A percentile compares a stretch with the other conserved stretches of the same genome.
Evolutionary conservation across 1,139 yeast species (phyloP).

Genomic region (Debaryomycetaceae sp.): DNA sequence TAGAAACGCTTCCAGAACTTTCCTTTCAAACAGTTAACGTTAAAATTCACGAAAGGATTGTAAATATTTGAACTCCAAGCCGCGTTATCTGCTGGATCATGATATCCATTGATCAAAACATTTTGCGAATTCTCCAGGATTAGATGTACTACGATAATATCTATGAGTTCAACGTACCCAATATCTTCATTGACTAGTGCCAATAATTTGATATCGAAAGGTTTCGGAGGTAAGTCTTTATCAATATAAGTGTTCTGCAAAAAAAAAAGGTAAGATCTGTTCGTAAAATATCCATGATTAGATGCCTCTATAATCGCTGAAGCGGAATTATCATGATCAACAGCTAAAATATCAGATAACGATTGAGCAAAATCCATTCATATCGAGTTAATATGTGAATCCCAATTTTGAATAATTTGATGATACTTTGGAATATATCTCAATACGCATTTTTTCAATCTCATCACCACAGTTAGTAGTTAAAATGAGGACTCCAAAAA

Average conservation of each 20-base stretch:
- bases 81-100: conserved; percentile 13
- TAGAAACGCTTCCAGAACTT: conserved; percentile 35
- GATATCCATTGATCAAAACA: conserved; percentile 24
- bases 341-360: background rate
- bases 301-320: background rate
- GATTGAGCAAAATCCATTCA: background rate
- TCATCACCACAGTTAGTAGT: too few relatives aligned
- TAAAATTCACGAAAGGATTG: conserved; percentile 23
- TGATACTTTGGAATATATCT: too few relatives aligned
- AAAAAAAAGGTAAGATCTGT: background rate
- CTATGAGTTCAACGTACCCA: conserved; percentile 25
- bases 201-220: background rate
- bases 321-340: background rate
- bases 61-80: conserved; percentile 11
- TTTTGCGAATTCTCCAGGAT: conserved; percentile 16
- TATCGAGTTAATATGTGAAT: background rate
- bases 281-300: background rate
- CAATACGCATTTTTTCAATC: too few relatives aligned
- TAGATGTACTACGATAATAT: conserved; percentile 18
- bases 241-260: background rate
- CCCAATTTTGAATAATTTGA: background rate
- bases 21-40: conserved; percentile 27
- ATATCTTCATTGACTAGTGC: conserved; percentile 1
- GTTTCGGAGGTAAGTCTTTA: background rate
- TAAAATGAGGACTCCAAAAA: background rate